A percentile compares a stretch with the other conserved stretches of the same genome.
Evolutionary conservation across 2,329 filamentous ascomycete species (phyloP).

Genomic region (Zasmidium cellare): DNA sequence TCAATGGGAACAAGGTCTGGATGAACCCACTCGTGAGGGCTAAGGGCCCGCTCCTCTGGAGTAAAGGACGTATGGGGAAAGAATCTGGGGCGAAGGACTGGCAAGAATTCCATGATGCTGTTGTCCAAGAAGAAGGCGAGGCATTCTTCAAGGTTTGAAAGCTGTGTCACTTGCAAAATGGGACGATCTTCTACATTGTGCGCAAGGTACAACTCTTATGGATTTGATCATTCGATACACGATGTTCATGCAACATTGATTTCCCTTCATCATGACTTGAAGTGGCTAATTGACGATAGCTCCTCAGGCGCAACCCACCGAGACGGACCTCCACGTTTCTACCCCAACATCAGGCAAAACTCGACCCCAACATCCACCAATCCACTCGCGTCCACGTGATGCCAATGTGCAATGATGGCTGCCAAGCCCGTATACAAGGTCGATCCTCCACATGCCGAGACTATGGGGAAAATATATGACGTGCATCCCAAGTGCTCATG

Average conservation of each 20-base stretch:
- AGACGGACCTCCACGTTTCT: not conserved
- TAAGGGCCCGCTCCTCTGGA: slow-evolving; percentile 15
- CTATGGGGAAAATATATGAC: not conserved
- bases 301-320: no score
- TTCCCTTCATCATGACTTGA: no score
- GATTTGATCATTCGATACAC: no score
- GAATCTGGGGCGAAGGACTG: not conserved
- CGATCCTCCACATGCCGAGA: slow-evolving; percentile 5
- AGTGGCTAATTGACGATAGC: no score
- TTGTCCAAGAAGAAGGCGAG: not conserved
- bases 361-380: not conserved
- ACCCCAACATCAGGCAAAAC: not conserved
- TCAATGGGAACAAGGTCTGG: slow-evolving; percentile 13
- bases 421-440: not conserved
- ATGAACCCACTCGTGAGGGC: slow-evolving; percentile 13
- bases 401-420: not conserved
- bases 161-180: no score
- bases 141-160: no score
- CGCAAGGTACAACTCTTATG: no score
- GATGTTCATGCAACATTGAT: no score
- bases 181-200: no score
- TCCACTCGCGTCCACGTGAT: not conserved
- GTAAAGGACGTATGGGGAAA: slow-evolving; percentile 14
- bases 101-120: not conserved
- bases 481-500: not conserved